Evolutionary conservation across 2,329 filamentous ascomycete genomes (phyloP).

Genomic region (Colletotrichum lupini): DNA sequence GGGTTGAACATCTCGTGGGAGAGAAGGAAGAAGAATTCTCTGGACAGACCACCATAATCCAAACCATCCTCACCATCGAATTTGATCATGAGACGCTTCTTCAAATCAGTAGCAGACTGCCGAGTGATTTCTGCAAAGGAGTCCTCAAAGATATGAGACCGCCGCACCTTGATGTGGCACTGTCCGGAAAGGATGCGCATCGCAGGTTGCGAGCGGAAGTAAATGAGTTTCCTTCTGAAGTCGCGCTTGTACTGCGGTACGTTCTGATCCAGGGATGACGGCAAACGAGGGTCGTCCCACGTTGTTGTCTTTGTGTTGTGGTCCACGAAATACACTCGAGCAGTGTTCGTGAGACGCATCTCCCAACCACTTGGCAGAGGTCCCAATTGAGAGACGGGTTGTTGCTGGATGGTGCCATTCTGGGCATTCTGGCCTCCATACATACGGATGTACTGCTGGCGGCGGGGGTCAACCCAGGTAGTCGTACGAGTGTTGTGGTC

Average conservation of each 20-base stretch:
- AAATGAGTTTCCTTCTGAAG: constrained; percentile 97
- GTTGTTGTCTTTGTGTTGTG: constrained; percentile 99
- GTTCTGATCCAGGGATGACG: constrained; percentile 96
- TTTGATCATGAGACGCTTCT: constrained; percentile 99
- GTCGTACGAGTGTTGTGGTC: constrained; percentile 98
- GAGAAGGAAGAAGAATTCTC: constrained; percentile 99
- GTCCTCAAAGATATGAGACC: constrained; percentile 98
- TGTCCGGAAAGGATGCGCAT: constrained; percentile 95
- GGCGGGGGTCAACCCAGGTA: constrained; percentile 96
- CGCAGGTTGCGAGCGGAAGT: constrained; percentile 98
- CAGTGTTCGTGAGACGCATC: constrained; percentile 98
- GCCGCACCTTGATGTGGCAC: constrained; percentile 96
- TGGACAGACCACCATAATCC: constrained; percentile 96
- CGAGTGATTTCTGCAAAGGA: constrained; percentile 99
- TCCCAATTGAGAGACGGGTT: constrained; percentile 95
- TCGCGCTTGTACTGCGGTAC: constrained; percentile 99
- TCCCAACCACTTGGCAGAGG: constrained; percentile 98
- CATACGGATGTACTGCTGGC: constrained; percentile 98
- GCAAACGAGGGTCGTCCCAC: constrained; percentile 96
- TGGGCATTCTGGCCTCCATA: constrained; percentile 89
- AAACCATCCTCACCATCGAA: constrained; percentile 98
- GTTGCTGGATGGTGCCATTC: constrained; percentile 92
- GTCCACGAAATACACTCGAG: constrained; percentile 97
- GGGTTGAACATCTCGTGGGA: constrained; percentile 99
- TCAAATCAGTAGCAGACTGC: constrained; percentile 93